A percentile compares a stretch with the other conserved stretches of the same genome.
phyloP scores from a whole-genome alignment of 306 rosid species.

The Astragalus glycyphyllos region DNA sequence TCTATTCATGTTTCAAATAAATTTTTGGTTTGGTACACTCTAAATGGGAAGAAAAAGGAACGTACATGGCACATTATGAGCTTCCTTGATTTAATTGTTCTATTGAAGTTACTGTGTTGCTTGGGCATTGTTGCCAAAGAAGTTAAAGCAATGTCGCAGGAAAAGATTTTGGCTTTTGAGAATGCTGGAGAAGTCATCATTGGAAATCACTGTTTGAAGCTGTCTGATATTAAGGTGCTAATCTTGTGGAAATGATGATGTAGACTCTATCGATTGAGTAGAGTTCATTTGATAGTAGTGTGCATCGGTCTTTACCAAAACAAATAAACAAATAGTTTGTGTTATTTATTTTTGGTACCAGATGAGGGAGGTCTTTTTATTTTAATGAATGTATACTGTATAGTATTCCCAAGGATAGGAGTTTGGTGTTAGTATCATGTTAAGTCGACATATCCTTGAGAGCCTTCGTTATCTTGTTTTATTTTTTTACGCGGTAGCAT shows the following conservation, averaged over 20 bases:
- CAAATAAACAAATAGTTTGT: constrained; percentile 9
- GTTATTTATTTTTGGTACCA: background rate
- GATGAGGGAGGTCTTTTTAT: background rate
- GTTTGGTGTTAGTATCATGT: constrained; percentile 7
- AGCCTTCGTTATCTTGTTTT: background rate
- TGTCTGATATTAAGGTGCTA: constrained; percentile 85
- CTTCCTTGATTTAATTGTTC: background rate
- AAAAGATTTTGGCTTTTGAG: constrained; percentile 85
- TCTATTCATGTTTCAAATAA: constrained; percentile 17
- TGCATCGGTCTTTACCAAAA: constrained; percentile 5
- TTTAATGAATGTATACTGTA: constrained; percentile 1
- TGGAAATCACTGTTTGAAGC: constrained; percentile 77
- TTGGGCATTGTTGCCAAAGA: constrained; percentile 80
- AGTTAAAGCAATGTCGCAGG: constrained; percentile 89
- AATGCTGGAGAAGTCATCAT: constrained; percentile 74
- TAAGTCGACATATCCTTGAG: constrained; percentile 2
- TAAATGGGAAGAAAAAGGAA: background rate
- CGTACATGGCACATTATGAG: constrained; percentile 2
- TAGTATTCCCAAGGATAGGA: no score
- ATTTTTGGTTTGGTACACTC: constrained; percentile 19
- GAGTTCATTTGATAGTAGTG: constrained; percentile 25
- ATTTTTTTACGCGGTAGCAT: constrained; percentile 24
- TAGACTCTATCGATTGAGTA: constrained; percentile 2
- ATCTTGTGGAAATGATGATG: constrained; percentile 32
- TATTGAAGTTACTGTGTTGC: background rate